These are phyloP conservation scores for Isatis tinctoria DNA, from an alignment of 345 rosid species.

Conservation along the genomic window DNA sequence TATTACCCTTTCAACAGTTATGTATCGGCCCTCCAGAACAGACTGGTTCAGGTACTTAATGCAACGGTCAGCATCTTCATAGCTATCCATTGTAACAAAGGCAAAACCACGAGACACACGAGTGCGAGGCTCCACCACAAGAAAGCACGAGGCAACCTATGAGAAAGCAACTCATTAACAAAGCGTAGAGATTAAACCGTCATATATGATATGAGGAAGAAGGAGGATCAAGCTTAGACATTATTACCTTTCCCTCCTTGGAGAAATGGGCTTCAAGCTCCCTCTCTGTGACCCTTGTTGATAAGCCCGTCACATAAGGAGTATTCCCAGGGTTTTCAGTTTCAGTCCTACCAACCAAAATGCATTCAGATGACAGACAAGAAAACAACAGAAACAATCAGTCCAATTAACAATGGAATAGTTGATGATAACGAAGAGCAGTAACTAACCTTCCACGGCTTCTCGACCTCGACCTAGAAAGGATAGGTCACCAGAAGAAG, in stretches of 20 bases:
- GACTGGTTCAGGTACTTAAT: constrained; percentile 88
- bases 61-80: constrained; percentile 77
- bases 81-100: constrained; percentile 64
- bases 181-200: constrained; percentile 28
- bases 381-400: not conserved
- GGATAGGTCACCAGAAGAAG: not conserved
- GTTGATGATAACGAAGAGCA: not conserved
- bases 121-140: constrained; percentile 83
- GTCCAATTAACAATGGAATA: not conserved
- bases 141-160: constrained; percentile 76
- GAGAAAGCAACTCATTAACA: constrained; percentile 7
- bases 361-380: not conserved
- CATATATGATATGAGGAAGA: too few species aligned
- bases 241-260: too few species aligned
- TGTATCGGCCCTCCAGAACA: constrained; percentile 75
- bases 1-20: constrained; percentile 90
- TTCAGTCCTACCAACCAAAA: not conserved
- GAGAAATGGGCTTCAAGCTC: too few species aligned
- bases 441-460: not conserved
- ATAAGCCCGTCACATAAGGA: too few species aligned
- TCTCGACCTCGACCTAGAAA: constrained; percentile 50
- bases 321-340: too few species aligned
- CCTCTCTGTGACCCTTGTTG: too few species aligned
- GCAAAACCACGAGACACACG: constrained; percentile 90
- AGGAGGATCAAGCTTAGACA: too few species aligned